Evolutionary conservation across 2,329 filamentous ascomycete species (phyloP), one percentile per base, ranked within the genome.

Genomic region (Periconia sp.): DNA sequence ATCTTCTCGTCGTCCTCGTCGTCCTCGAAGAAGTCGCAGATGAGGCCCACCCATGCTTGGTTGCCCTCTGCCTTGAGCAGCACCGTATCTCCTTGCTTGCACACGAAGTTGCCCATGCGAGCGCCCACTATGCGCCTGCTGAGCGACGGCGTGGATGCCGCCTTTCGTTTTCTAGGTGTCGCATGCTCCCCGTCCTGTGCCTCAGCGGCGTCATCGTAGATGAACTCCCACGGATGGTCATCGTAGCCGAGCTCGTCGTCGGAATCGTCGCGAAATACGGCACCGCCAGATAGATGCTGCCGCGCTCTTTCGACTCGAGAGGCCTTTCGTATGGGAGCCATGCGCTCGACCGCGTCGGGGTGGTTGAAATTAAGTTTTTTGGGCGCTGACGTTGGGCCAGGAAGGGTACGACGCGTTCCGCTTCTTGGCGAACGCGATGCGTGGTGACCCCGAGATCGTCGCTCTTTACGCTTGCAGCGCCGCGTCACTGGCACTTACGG

Each of bases 1-100:
- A 86, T 84, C 76, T 90, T 96, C 50, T 78, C 75, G 3, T 84
- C 85, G 10, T 69, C 61, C 15, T 57, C 57, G 31, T 51, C 50
- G 32, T 87, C 85, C 32, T 92, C 85, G 26, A 85, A 66, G 55
- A 99, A 96, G 30, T 89, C 85, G 59, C 86, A 87, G 38, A 96
- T 87, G 49, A 99, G 84, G 23, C 89, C 94, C 3, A 95, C 88
- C 92, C 94, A 99, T 9, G 91, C 88, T 60, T 95, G 90, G 53
- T 89, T 89, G 28, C 89, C 90, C 26, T 95, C 89, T 1, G 92
- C 89, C 69, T 95, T 95, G 41, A 99, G 78, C 28, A 97, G 77
- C 24, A 97, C 86, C 15, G 84, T 82, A 63, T 99, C 91, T 31
- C 94, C 94, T 25, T 96, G 68, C 40, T 75, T 80, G 72, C 91